phyloP scores from a whole-genome alignment of 768 basidiomycete genomes.

The Naganishia kalamii region DNA sequence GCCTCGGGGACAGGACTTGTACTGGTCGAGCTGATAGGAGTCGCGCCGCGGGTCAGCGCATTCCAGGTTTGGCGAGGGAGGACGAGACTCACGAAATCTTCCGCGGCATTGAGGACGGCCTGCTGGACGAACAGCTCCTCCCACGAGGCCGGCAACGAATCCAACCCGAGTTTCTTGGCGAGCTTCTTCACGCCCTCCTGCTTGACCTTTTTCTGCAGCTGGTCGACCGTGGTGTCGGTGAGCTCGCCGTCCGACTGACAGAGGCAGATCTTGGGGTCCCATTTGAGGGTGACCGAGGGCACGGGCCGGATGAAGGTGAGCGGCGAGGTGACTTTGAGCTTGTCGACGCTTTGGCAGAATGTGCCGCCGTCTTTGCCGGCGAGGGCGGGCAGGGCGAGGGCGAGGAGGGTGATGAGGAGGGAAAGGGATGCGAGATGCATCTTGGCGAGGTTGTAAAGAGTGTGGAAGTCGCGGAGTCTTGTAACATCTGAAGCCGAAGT shows the following conservation, averaged over 20 bases:
- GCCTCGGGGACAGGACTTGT: slow-evolving; percentile 13
- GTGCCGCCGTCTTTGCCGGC: neutral
- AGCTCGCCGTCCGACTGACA: slow-evolving; percentile 3
- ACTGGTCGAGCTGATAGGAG: neutral
- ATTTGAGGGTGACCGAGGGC: slow-evolving; percentile 7
- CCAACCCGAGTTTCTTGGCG: neutral
- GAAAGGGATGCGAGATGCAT: neutral
- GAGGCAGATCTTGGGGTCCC: slow-evolving; percentile 12
- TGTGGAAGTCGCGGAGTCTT: neutral
- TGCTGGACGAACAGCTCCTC: slow-evolving; percentile 7
- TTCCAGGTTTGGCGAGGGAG: no score
- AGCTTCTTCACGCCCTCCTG: neutral
- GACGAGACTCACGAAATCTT: slow-evolving; percentile 7
- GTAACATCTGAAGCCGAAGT: neutral
- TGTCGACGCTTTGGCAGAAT: slow-evolving; percentile 6
- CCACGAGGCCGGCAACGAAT: neutral
- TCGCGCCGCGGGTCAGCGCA: neutral
- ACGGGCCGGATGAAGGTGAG: slow-evolving; percentile 8
- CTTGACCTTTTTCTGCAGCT: slow-evolving; percentile 2
- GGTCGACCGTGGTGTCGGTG: neutral
- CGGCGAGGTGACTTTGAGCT: slow-evolving; percentile 11
- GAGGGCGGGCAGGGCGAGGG: neutral
- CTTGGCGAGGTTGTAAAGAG: neutral
- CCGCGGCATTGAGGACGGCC: slow-evolving; percentile 1
- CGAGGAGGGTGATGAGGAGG: neutral